Evolutionary conservation across 2,329 filamentous ascomycete species (phyloP).

Genomic region (Tolypocladium endophyticum): DNA sequence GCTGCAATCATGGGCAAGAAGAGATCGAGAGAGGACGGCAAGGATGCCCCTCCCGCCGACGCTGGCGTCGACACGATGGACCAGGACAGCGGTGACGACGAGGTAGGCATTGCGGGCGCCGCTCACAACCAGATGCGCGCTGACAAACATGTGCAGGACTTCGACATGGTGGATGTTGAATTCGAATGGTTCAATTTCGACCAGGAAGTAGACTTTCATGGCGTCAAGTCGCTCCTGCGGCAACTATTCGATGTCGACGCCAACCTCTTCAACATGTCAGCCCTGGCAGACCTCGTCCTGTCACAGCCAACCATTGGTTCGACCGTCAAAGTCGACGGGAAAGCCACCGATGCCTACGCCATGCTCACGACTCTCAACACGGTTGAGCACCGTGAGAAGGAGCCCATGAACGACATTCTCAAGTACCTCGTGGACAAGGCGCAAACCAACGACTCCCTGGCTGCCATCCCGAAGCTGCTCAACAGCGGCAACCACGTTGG

Average conservation of each 20-base stretch:
- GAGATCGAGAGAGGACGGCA: slow-evolving; percentile 36
- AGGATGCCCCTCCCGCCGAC: slow-evolving; percentile 26
- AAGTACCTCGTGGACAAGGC: slow-evolving; percentile 58
- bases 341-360: slow-evolving; percentile 84
- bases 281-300: slow-evolving; percentile 74
- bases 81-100: slow-evolving; percentile 42
- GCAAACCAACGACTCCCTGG: slow-evolving; percentile 41
- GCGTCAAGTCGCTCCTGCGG: slow-evolving; percentile 77
- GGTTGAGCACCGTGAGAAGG: slow-evolving; percentile 64
- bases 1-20: slow-evolving; percentile 35
- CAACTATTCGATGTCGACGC: slow-evolving; percentile 89
- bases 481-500: slow-evolving; percentile 53
- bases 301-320: slow-evolving; percentile 82
- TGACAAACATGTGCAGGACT: slow-evolving; percentile 48
- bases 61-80: slow-evolving; percentile 39
- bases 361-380: slow-evolving; percentile 84
- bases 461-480: slow-evolving; percentile 48
- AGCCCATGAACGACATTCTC: slow-evolving; percentile 59
- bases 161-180: slow-evolving; percentile 87
- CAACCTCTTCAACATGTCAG: slow-evolving; percentile 77
- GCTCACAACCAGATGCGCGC: slow-evolving; percentile 4
- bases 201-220: slow-evolving; percentile 84
- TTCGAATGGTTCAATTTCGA: slow-evolving; percentile 99
- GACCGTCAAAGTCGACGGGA: slow-evolving; percentile 94
- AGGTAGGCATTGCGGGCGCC: slow-evolving; percentile 23